Evolutionary conservation across 371 early-diverging fungal species (phyloP), one percentile per base, ranked within the genome.

Genomic region (Dichotomocladium elegans): DNA sequence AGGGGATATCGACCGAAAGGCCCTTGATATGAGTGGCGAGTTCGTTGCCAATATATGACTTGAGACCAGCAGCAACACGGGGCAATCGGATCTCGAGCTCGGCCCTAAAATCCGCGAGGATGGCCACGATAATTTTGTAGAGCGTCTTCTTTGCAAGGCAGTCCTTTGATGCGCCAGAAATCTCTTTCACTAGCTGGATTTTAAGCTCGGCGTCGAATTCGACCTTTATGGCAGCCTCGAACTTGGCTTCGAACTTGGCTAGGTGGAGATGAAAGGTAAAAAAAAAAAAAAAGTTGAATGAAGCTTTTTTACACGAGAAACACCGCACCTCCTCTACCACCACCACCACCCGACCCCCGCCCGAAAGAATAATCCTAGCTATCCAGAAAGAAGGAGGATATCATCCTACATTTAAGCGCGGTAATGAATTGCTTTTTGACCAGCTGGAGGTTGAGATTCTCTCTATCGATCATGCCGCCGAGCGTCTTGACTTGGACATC

Each of bases 141-240:
- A n/a, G n/a, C n/a, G n/a, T n/a, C n/a, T n/a, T n/a, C n/a, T n/a
- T n/a, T n/a, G n/a, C n/a, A n/a, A n/a, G n/a, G n/a, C n/a, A n/a
- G n/a, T n/a, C n/a, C n/a, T n/a, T n/a, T n/a, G n/a, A n/a, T n/a
- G n/a, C n/a, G n/a, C n/a, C n/a, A n/a, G n/a, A n/a, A n/a, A n/a
- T n/a, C n/a, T n/a, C n/a, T n/a, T n/a, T n/a, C n/a, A n/a, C n/a
- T n/a, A n/a, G n/a, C n/a, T n/a, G n/a, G n/a, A n/a, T n/a, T n/a
- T n/a, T n/a, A n/a, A n/a, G n/a, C n/a, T n/a, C n/a, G n/a, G n/a
- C 50, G 50, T 65, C 65, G 10, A 69, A 52, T 34, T 62, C 47
- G 11, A 50, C 57, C 37, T 55, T 49, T 19, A 70, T 42, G 5
- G 45, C 26, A 46, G 60, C 50, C 42, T 56, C 53, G 31, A 58